Conservation (phyloP, 176 grass and related monocot species). For the Carex myosuroides region DNA sequence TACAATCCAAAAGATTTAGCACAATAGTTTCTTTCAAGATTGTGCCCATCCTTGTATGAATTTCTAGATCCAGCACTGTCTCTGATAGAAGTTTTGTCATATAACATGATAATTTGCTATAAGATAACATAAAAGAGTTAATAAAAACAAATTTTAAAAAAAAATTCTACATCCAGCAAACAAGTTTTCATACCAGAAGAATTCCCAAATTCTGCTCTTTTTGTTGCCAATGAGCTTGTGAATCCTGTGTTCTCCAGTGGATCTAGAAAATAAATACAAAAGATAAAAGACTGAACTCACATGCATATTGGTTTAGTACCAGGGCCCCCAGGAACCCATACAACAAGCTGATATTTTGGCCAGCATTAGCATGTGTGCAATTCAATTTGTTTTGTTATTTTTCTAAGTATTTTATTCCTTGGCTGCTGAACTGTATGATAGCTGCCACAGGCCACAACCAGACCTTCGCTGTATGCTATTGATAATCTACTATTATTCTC, state of each 20-base stretch:
- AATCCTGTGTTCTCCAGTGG: slow-evolving; percentile 60
- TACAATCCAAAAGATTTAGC: too few species aligned
- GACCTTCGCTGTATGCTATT: background rate
- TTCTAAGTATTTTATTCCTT: background rate
- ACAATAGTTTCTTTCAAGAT: too few species aligned
- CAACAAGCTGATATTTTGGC: background rate
- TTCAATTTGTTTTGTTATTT: background rate
- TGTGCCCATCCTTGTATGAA: too few species aligned
- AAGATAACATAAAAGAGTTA: background rate
- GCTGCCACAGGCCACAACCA: background rate
- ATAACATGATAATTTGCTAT: background rate
- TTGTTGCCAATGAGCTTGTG: slow-evolving; percentile 29
- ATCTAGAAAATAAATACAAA: slow-evolving; percentile 38
- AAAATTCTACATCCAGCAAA: background rate
- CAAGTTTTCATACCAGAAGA: slow-evolving; percentile 70
- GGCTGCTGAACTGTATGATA: background rate
- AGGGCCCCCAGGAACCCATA: background rate
- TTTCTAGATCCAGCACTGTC: too few species aligned
- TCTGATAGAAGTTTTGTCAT: background rate
- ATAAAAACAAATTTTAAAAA: background rate
- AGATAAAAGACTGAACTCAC: background rate
- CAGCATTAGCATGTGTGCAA: background rate
- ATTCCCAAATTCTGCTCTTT: slow-evolving; percentile 92
- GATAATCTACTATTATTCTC: background rate
- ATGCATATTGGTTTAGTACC: background rate